Percentiles rank a stretch among this genome's conserved stretches.
These are phyloP conservation scores for Aureobasidium sp. DNA, from an alignment of 2,329 filamentous ascomycete genomes.

Conservation along the genomic window DNA sequence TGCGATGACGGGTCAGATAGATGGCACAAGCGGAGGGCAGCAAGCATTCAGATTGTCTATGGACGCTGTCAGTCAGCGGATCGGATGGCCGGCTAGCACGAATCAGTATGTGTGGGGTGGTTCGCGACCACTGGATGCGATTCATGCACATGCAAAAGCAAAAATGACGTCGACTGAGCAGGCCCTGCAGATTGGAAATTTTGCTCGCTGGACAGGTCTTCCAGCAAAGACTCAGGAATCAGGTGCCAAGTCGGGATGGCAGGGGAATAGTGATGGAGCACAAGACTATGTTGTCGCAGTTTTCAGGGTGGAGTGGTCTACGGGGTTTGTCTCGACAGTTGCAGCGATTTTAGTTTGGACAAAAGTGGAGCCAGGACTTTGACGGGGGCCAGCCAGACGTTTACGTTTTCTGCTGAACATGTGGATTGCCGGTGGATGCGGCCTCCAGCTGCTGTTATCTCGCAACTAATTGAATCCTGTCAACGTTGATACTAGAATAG, in stretches of 20 bases:
- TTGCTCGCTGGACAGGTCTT: background rate
- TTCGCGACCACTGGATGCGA: background rate
- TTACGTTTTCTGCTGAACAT: background rate
- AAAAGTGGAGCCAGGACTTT: constrained; percentile 2
- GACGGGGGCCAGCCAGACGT: constrained; percentile 5
- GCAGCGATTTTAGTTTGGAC: background rate
- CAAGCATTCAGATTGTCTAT: background rate
- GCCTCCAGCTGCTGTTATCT: constrained; percentile 4
- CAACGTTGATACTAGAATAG: background rate
- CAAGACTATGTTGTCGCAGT: background rate
- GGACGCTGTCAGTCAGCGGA: background rate
- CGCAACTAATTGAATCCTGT: constrained; percentile 10
- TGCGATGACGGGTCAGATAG: background rate
- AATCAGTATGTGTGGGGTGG: constrained; percentile 1
- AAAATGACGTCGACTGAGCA: background rate
- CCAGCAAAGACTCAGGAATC: background rate
- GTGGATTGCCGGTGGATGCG: constrained; percentile 1
- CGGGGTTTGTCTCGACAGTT: background rate
- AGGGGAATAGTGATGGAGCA: background rate
- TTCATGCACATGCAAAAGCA: background rate
- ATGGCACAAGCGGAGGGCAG: background rate
- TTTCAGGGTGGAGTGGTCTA: background rate
- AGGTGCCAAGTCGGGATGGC: background rate
- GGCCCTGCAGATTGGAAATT: background rate
- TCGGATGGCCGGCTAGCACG: constrained; percentile 2